Conservation (phyloP, 2,329 filamentous ascomycete genomes). For the Trichoderma arundinaceum region DNA sequence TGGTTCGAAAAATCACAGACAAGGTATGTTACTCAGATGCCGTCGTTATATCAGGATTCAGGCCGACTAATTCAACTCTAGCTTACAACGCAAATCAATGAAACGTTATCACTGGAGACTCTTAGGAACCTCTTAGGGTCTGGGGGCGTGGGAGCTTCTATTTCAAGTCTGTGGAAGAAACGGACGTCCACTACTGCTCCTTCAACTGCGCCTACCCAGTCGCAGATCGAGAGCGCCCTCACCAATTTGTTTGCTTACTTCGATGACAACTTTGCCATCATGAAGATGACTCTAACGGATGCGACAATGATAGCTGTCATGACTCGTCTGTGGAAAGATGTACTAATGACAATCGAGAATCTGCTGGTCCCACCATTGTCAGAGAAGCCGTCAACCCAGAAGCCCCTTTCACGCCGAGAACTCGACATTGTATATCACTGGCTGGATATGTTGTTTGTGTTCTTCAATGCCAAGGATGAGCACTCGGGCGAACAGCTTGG, state of each 20-base stretch:
- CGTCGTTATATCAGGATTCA: neutral
- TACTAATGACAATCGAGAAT: constrained; percentile 86
- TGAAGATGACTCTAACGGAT: constrained; percentile 94
- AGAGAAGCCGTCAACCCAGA: constrained; percentile 89
- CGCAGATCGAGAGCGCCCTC: constrained; percentile 80
- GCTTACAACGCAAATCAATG: constrained; percentile 91
- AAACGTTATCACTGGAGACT: constrained; percentile 82
- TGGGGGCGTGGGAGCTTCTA: constrained; percentile 70
- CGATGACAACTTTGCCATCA: constrained; percentile 97
- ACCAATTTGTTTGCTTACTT: constrained; percentile 91
- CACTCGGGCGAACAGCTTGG: constrained; percentile 79
- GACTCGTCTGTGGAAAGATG: constrained; percentile 97
- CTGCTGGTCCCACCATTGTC: constrained; percentile 92
- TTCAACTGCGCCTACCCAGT: constrained; percentile 67
- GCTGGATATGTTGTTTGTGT: constrained; percentile 87
- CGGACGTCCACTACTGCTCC: constrained; percentile 60
- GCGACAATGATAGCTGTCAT: constrained; percentile 99
- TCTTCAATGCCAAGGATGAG: constrained; percentile 94
- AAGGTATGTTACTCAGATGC: constrained; percentile 67
- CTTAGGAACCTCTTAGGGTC: constrained; percentile 75
- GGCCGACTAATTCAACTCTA: constrained; percentile 43
- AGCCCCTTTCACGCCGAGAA: constrained; percentile 82
- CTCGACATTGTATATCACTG: constrained; percentile 94
- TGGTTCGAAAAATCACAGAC: constrained; percentile 97
- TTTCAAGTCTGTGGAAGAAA: constrained; percentile 73